Conservation (phyloP, 1,139 yeast species). For the Blastobotrys petasosporus region DNA sequence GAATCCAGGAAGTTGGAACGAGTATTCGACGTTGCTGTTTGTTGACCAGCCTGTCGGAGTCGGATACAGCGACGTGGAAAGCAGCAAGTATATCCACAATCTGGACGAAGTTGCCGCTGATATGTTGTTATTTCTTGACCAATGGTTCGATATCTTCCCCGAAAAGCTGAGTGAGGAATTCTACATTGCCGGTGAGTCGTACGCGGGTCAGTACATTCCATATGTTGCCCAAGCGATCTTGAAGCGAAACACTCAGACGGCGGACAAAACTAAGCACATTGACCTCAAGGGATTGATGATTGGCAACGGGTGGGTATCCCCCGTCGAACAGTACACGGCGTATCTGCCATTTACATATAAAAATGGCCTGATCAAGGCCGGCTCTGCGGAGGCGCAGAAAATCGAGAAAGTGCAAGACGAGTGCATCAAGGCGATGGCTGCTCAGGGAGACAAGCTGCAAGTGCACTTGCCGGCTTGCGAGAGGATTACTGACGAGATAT, state of each 20-base stretch:
- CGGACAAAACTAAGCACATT: slow-evolving; percentile 23
- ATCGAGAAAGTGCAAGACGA: slow-evolving; percentile 30
- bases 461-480: slow-evolving; percentile 31
- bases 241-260: slow-evolving; percentile 39
- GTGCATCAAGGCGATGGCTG: slow-evolving; percentile 31
- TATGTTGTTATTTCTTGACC: slow-evolving; percentile 58
- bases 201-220: slow-evolving; percentile 96
- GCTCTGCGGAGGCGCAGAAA: slow-evolving; percentile 25
- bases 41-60: slow-evolving; percentile 96
- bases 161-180: slow-evolving; percentile 60
- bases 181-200: slow-evolving; percentile 88
- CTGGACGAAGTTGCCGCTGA: slow-evolving; percentile 51
- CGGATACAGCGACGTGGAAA: slow-evolving; percentile 62
- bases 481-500: slow-evolving; percentile 18
- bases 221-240: slow-evolving; percentile 65
- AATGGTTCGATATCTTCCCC: slow-evolving; percentile 69
- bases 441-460: slow-evolving; percentile 29
- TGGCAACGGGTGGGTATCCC: slow-evolving; percentile 98
- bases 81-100: slow-evolving; percentile 51
- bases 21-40: slow-evolving; percentile 69
- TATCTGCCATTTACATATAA: slow-evolving; percentile 68
- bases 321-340: slow-evolving; percentile 74
- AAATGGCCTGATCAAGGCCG: slow-evolving; percentile 47
- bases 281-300: slow-evolving; percentile 65
- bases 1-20: slow-evolving; percentile 83